Conservation (phyloP, 768 basidiomycete species). For the Tylopilus cervinicoccineus region DNA sequence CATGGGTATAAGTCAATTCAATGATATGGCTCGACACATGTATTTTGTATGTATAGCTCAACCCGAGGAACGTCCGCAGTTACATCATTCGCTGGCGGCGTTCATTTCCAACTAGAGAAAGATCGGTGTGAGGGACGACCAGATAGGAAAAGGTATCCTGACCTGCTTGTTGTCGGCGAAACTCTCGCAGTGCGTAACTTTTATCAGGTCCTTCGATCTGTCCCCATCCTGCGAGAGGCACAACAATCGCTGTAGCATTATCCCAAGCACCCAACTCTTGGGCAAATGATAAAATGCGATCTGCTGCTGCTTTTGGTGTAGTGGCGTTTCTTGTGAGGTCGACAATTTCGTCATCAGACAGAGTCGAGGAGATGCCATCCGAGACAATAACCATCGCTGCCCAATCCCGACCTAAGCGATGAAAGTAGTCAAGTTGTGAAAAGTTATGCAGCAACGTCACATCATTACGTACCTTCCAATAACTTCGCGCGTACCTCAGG, state of each 20-base stretch:
- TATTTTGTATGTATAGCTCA: not conserved
- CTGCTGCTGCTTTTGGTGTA: constrained; percentile 78
- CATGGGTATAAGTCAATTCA: not conserved
- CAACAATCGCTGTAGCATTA: constrained; percentile 86
- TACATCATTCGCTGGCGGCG: constrained; percentile 62
- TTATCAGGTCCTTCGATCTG: constrained; percentile 72
- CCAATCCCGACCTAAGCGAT: constrained; percentile 67
- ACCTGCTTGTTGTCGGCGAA: constrained; percentile 66
- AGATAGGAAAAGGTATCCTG: constrained; percentile 11
- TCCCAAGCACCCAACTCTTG: constrained; percentile 83
- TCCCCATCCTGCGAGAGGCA: constrained; percentile 93
- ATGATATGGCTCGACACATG: constrained; percentile 3
- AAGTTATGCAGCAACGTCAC: not conserved
- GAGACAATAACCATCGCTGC: constrained; percentile 87
- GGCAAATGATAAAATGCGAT: constrained; percentile 77
- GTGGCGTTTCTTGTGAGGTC: constrained; percentile 75
- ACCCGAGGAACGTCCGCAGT: not conserved
- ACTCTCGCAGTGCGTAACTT: constrained; percentile 81
- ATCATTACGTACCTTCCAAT: constrained; percentile 54
- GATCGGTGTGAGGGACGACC: constrained; percentile 1
- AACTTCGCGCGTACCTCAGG: constrained; percentile 80
- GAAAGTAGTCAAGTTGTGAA: not conserved
- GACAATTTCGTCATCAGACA: constrained; percentile 92
- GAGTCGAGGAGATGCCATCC: constrained; percentile 87
- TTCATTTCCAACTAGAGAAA: constrained; percentile 52